These are phyloP conservation scores for Vitis riparia DNA, from an alignment of 164 flowering plant genomes.

Conservation along the genomic window DNA sequence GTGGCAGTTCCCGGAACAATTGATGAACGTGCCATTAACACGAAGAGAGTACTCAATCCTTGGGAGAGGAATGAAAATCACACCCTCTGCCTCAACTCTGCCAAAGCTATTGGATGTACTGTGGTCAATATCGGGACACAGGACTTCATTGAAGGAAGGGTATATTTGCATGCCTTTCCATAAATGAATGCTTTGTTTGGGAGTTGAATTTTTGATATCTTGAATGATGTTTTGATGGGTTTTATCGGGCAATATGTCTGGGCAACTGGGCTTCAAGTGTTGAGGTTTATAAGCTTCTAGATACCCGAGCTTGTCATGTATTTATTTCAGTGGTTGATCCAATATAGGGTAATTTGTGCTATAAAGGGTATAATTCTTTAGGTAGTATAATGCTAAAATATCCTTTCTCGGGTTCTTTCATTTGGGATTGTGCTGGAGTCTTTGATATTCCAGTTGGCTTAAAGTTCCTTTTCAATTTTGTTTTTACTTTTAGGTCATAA, in stretches of 20 bases:
- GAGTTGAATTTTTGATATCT: neutral
- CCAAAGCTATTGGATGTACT: constrained; percentile 86
- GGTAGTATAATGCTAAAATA: too few species aligned
- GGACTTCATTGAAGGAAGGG: constrained; percentile 83
- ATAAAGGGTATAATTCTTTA: too few species aligned
- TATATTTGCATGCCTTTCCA: constrained; percentile 19
- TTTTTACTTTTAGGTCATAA: too few species aligned
- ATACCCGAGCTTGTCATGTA: too few species aligned
- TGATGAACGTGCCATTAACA: constrained; percentile 83
- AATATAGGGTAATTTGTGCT: too few species aligned
- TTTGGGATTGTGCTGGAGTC: too few species aligned
- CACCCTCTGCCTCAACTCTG: constrained; percentile 81
- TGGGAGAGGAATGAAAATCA: constrained; percentile 91
- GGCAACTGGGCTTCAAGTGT: neutral
- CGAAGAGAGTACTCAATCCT: constrained; percentile 73
- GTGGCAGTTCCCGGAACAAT: constrained; percentile 89
- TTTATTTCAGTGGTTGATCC: too few species aligned
- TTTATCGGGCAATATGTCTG: neutral
- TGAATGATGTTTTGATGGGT: neutral
- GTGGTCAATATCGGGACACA: constrained; percentile 83
- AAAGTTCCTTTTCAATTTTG: too few species aligned
- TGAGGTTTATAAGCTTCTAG: too few species aligned
- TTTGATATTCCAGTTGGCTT: too few species aligned
- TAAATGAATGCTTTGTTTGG: constrained; percentile 2
- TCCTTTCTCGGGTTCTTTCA: too few species aligned